Percentiles rank a stretch among this genome's conserved stretches.
Evolutionary conservation across 768 basidiomycete genomes (phyloP).

Genomic region (Boletus patriciae): DNA sequence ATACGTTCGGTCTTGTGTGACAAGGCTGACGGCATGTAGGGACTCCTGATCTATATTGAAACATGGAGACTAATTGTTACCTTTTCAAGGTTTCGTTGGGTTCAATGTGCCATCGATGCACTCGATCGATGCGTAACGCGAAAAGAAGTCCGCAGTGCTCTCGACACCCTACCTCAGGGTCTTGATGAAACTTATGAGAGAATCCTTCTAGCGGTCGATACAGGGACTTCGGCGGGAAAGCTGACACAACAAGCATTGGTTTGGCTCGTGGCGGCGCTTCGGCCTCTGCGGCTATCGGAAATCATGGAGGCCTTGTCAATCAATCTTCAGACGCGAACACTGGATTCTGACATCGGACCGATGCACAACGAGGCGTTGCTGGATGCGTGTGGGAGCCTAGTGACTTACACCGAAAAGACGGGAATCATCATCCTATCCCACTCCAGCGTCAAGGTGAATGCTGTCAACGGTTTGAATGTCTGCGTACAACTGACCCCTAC

Average conservation of each 20-base stretch:
- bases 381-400: conserved; percentile 9
- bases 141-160: background rate
- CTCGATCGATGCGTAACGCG: conserved; percentile 1
- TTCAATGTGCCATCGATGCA: conserved; percentile 2
- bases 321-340: background rate
- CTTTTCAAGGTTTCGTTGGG: background rate
- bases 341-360: background rate
- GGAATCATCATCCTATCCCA: conserved; percentile 2
- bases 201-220: background rate
- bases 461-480: background rate
- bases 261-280: conserved; percentile 2
- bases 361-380: conserved; percentile 3
- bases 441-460: background rate
- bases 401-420: conserved; percentile 3
- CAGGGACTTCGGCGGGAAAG: background rate
- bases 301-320: conserved; percentile 2
- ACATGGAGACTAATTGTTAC: background rate
- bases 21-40: conserved; percentile 2
- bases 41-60: no score
- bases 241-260: background rate
- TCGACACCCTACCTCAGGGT: background rate
- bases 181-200: conserved; percentile 6
- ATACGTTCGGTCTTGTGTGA: background rate
- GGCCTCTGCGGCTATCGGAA: background rate
- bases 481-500: background rate